These are phyloP conservation scores for Phytophthora sojae DNA, from an alignment of 352 stramenopile species.

Conservation along the genomic window DNA sequence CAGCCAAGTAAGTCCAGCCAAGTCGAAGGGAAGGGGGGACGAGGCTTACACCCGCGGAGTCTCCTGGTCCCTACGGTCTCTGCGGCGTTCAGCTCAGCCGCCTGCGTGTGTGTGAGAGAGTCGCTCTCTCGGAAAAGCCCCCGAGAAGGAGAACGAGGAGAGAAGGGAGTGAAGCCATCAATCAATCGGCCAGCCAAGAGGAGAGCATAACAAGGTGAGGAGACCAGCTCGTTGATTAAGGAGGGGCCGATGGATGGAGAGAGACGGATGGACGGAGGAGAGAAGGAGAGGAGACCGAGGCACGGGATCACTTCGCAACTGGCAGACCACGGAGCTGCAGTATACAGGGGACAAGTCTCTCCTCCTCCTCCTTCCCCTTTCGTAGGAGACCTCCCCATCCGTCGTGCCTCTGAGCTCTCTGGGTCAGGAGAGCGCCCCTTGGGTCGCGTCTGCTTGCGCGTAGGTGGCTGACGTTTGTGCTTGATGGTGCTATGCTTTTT, in stretches of 20 bases:
- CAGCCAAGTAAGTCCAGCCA: constrained; percentile 12
- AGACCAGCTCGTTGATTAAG: neutral
- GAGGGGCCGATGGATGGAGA: neutral
- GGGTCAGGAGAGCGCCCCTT: too few relatives aligned
- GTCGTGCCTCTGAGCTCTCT: neutral
- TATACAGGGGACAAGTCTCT: neutral
- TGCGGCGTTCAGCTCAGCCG: too few relatives aligned
- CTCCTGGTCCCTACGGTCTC: too few relatives aligned
- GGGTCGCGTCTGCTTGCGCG: neutral
- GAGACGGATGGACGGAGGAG: neutral
- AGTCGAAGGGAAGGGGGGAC: neutral
- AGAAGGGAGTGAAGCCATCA: neutral
- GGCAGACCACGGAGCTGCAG: neutral
- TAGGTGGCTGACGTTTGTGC: neutral
- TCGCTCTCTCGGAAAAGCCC: neutral
- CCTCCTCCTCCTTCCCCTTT: neutral
- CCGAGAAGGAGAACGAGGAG: neutral
- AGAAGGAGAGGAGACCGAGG: neutral
- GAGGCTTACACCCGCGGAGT: neutral
- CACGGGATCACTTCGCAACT: neutral
- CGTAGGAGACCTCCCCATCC: neutral
- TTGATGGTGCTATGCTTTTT: neutral
- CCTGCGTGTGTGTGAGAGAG: neutral
- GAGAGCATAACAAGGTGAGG: too few relatives aligned
- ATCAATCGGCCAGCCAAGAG: neutral